A percentile compares a stretch with the other conserved stretches of the same genome.
Conservation (phyloP, 352 stramenopile genomes). For the Phytophthora pinifolia region DNA sequence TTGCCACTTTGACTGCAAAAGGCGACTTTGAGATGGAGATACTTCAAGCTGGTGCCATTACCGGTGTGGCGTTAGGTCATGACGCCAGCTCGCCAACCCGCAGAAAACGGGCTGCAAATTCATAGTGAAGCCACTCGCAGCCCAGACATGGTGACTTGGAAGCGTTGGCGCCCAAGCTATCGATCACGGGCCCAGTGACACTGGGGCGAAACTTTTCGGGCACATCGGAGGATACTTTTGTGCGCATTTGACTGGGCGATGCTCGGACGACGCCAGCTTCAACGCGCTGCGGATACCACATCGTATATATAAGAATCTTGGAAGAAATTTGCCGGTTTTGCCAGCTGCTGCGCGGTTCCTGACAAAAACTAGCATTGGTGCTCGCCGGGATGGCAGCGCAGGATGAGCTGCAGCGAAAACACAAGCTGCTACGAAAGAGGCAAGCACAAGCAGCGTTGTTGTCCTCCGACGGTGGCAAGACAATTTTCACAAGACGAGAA, state of each 20-base stretch:
- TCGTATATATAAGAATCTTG: constrained; percentile 8
- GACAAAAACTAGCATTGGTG: constrained; percentile 16
- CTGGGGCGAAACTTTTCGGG: constrained; percentile 7
- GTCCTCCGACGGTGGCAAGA: too few relatives aligned
- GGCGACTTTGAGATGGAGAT: not conserved
- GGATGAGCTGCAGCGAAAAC: constrained; percentile 7
- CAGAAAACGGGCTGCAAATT: constrained; percentile 14
- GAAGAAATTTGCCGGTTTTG: constrained; percentile 14
- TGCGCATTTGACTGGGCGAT: constrained; percentile 3
- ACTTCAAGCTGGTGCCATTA: not conserved
- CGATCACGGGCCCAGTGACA: too few relatives aligned
- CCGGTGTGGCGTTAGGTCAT: not conserved
- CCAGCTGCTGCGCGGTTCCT: constrained; percentile 6
- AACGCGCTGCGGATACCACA: not conserved
- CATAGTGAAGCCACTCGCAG: not conserved
- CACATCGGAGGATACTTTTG: constrained; percentile 22
- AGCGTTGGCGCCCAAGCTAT: too few relatives aligned
- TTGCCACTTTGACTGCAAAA: too few relatives aligned
- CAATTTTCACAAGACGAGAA: constrained; percentile 8
- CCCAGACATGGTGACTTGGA: too few relatives aligned
- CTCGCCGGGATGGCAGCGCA: constrained; percentile 25
- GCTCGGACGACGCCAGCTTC: not conserved
- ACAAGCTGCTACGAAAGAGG: not conserved
- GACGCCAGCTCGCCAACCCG: constrained; percentile 9
- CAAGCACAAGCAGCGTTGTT: too few relatives aligned